Evolutionary conservation across 345 rosid species (phyloP).

Genomic region (Reutealis trisperma): DNA sequence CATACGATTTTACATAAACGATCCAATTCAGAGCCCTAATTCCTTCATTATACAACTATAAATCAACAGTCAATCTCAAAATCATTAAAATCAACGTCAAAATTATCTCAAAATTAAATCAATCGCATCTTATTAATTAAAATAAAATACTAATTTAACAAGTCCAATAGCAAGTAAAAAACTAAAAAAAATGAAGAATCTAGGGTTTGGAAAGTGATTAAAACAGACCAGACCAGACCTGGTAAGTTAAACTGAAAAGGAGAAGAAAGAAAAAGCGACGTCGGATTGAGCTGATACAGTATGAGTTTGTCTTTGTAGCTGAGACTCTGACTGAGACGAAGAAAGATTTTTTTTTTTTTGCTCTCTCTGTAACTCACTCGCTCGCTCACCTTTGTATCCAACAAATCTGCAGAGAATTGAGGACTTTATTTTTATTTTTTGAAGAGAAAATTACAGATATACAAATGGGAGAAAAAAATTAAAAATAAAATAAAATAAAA

Average conservation of each 20-base stretch:
- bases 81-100: neutral
- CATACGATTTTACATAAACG: neutral
- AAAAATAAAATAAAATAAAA: neutral
- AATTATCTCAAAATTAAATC: neutral
- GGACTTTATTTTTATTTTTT: neutral
- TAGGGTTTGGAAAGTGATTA: neutral
- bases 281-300: slow-evolving; percentile 2
- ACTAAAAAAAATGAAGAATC: neutral
- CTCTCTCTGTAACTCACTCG: neutral
- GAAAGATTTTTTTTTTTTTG: neutral
- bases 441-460: neutral
- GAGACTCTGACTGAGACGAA: neutral
- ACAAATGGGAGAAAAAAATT: neutral
- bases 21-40: neutral
- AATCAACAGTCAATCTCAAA: neutral
- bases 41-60: slow-evolving; percentile 2
- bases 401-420: neutral
- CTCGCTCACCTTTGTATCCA: neutral
- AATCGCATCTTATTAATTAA: neutral
- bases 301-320: neutral
- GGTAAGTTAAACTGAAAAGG: neutral
- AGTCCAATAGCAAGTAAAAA: neutral
- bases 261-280: neutral
- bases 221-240: neutral
- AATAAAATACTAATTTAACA: too few species aligned